Evolutionary conservation across 805 yeast genomes (phyloP).

Genomic region (Kodamaea neixiangensis): DNA sequence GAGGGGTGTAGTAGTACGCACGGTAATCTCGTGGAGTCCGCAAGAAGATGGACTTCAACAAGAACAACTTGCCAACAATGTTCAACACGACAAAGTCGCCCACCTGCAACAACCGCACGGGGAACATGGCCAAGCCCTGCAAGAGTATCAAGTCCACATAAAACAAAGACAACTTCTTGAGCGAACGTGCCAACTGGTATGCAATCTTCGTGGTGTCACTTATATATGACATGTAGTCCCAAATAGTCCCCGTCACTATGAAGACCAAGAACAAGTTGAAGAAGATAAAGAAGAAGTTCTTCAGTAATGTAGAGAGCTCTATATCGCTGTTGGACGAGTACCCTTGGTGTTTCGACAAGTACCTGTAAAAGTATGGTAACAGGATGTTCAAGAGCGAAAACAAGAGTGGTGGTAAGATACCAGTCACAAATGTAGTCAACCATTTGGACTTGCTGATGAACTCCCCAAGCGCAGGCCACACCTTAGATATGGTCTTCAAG

Average conservation of each 20-base stretch:
- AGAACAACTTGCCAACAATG: constrained; percentile 37
- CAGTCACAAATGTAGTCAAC: constrained; percentile 58
- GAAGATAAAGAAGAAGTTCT: constrained; percentile 61
- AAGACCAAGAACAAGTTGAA: constrained; percentile 63
- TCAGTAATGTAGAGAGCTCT: constrained; percentile 56
- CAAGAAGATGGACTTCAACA: constrained; percentile 39
- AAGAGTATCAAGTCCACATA: constrained; percentile 63
- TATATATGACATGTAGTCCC: constrained; percentile 58
- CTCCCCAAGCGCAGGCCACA: constrained; percentile 63
- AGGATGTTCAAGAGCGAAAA: constrained; percentile 54
- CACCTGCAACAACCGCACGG: constrained; percentile 54
- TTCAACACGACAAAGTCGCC: constrained; percentile 54
- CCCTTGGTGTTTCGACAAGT: constrained; percentile 53
- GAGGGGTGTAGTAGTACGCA: constrained; percentile 55
- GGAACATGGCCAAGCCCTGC: constrained; percentile 70
- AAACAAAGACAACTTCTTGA: constrained; percentile 53
- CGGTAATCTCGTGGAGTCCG: constrained; percentile 56
- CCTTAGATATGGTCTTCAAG: constrained; percentile 53
- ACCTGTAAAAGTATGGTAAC: constrained; percentile 57
- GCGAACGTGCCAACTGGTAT: constrained; percentile 52
- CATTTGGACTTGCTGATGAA: constrained; percentile 50
- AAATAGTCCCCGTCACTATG: constrained; percentile 60
- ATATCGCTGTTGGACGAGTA: constrained; percentile 58
- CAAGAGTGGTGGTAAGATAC: constrained; percentile 61
- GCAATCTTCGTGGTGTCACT: constrained; percentile 63